Evolutionary conservation across 202 grass and related monocot genomes (phyloP).

Genomic region (Hordeum pubiflorum): DNA sequence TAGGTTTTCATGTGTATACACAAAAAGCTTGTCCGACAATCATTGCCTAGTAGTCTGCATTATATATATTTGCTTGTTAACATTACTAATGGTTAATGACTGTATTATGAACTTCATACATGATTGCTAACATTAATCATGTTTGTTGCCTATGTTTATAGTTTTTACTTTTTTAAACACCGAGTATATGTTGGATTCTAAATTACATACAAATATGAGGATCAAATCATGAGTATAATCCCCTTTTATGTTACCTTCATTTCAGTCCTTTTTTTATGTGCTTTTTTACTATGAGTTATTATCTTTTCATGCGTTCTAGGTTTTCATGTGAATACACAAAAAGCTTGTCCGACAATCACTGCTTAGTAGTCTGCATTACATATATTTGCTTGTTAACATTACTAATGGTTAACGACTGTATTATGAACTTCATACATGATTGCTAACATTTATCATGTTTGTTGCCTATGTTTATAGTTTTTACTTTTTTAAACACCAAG

Average conservation of each 20-base stretch:
- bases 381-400: conserved; percentile 12
- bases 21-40: neutral
- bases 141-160: conserved; percentile 8
- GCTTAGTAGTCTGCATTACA: neutral
- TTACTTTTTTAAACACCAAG: neutral
- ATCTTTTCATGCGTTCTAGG: neutral
- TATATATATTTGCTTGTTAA: conserved; percentile 11
- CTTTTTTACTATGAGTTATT: neutral
- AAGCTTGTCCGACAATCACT: neutral
- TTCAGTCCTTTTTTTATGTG: neutral
- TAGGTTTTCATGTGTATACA: neutral
- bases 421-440: neutral
- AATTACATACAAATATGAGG: neutral
- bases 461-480: neutral
- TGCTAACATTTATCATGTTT: neutral
- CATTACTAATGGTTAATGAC: neutral
- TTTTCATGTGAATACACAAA: neutral
- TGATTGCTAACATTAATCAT: neutral
- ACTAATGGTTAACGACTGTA: neutral
- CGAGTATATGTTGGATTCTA: conserved; percentile 10
- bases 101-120: neutral
- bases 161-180: neutral
- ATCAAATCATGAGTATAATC: neutral
- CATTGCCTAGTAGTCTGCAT: neutral
- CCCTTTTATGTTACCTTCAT: neutral